A percentile compares a stretch with the other conserved stretches of the same genome.
These are phyloP conservation scores for Verticillium albo-atrum DNA, from an alignment of 2,329 filamentous ascomycete species.

Conservation along the genomic window DNA sequence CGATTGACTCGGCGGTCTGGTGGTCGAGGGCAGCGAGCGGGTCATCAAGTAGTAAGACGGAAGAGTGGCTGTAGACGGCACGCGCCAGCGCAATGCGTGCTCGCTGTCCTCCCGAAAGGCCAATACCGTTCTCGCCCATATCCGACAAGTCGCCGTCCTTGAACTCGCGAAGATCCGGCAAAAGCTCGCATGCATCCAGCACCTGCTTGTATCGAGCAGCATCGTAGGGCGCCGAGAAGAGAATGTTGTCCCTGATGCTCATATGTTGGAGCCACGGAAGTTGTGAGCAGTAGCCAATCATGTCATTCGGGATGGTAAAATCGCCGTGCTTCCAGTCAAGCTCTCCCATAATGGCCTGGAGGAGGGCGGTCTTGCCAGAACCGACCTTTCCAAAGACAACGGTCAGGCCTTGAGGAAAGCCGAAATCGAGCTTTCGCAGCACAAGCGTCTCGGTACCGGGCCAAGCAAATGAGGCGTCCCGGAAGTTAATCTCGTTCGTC, in stretches of 20 bases:
- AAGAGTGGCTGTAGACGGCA: constrained; percentile 54
- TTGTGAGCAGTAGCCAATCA: constrained; percentile 54
- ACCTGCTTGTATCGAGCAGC: constrained; percentile 52
- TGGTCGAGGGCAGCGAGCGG: constrained; percentile 61
- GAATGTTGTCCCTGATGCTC: constrained; percentile 60
- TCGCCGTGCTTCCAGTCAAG: constrained; percentile 60
- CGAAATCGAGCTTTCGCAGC: constrained; percentile 40
- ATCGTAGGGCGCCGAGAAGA: constrained; percentile 56
- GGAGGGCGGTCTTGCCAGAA: constrained; percentile 56
- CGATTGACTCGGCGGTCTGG: constrained; percentile 53
- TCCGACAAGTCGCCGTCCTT: constrained; percentile 52
- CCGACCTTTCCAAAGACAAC: constrained; percentile 57
- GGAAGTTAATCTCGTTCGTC: constrained; percentile 45
- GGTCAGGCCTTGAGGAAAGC: constrained; percentile 45
- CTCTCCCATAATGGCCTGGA: constrained; percentile 56
- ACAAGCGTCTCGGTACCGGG: constrained; percentile 59
- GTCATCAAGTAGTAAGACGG: constrained; percentile 57
- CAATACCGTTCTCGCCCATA: constrained; percentile 59
- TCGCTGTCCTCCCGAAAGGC: constrained; percentile 60
- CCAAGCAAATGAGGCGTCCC: constrained; percentile 72
- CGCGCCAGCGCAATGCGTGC: constrained; percentile 59
- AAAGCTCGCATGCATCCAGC: constrained; percentile 55
- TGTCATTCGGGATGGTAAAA: constrained; percentile 41
- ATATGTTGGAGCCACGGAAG: constrained; percentile 63
- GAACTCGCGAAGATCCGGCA: constrained; percentile 51